These are phyloP conservation scores for Cutaneotrichosporon cavernicola DNA, from an alignment of 1,284 basidiomycete genomes.

Conservation along the genomic window DNA sequence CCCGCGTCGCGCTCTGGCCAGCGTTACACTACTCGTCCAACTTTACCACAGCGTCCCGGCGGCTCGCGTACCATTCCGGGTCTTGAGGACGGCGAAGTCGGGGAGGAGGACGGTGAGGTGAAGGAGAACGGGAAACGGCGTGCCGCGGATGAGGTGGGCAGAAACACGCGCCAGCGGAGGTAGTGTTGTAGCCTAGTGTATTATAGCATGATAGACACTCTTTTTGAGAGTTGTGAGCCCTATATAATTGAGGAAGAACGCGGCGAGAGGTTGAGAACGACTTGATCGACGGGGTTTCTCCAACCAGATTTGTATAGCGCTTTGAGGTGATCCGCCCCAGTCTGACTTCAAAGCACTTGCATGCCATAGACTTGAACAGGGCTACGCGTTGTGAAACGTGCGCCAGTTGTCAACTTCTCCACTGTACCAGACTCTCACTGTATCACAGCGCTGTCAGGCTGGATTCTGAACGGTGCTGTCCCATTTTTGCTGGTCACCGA, in stretches of 20 bases:
- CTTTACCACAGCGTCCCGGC: constrained; percentile 18
- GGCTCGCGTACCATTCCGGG: background rate
- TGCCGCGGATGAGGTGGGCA: constrained; percentile 4
- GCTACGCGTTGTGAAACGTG: background rate
- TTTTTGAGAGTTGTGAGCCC: background rate
- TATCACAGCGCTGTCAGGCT: background rate
- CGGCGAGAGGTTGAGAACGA: background rate
- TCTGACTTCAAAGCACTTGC: too few species aligned
- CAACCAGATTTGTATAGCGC: too few species aligned
- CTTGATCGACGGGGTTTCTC: too few species aligned
- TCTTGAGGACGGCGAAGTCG: constrained; percentile 19
- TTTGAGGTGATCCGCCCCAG: too few species aligned
- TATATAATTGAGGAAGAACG: background rate
- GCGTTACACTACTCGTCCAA: background rate
- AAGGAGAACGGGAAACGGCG: constrained; percentile 19
- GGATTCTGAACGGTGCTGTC: background rate
- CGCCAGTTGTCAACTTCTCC: background rate
- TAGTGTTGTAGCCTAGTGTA: constrained; percentile 10
- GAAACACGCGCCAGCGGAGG: constrained; percentile 4
- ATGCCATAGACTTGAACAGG: background rate
- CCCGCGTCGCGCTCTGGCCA: background rate
- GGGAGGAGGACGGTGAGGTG: constrained; percentile 20
- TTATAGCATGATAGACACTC: background rate
- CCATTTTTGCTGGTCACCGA: too few species aligned
- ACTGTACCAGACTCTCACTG: background rate